Percentiles rank a stretch among this genome's conserved stretches.
phyloP scores from a whole-genome alignment of 768 basidiomycete species.

The Goffeauzyma gilvescens region DNA sequence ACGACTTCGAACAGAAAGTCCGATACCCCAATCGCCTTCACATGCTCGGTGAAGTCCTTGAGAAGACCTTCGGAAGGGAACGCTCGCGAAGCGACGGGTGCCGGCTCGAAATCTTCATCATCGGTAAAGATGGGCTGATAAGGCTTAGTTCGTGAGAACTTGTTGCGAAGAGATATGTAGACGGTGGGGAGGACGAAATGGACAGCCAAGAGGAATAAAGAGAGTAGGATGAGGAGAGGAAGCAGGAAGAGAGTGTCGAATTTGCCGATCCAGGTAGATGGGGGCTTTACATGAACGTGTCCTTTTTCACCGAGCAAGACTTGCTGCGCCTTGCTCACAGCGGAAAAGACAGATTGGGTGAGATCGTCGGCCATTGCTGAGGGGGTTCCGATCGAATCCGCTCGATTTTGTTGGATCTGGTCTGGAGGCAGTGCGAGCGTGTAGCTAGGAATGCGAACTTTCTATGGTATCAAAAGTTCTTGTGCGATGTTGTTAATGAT shows the following conservation, averaged over 20 bases:
- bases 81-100: constrained; percentile 7
- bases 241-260: constrained; percentile 32
- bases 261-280: neutral
- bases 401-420: too few relatives aligned
- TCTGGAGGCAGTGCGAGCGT: too few relatives aligned
- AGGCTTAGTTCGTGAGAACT: neutral
- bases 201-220: constrained; percentile 31
- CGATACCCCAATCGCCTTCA: constrained; percentile 32
- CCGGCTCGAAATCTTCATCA: constrained; percentile 6
- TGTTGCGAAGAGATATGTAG: constrained; percentile 12
- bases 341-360: too few relatives aligned
- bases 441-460: too few relatives aligned
- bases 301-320: too few relatives aligned
- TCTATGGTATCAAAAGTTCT: too few relatives aligned
- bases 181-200: constrained; percentile 22
- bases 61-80: constrained; percentile 23
- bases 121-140: constrained; percentile 16
- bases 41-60: constrained; percentile 34
- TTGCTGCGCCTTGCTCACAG: too few relatives aligned
- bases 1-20: constrained; percentile 38
- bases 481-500: too few relatives aligned
- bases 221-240: constrained; percentile 31
- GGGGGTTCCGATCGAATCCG: too few relatives aligned
- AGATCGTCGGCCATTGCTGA: too few relatives aligned
- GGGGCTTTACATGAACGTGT: too few relatives aligned